A percentile compares a stretch with the other conserved stretches of the same genome.
phyloP scores from a whole-genome alignment of 1,139 yeast species.

The Blastobotrys raffinosifermentans region DNA sequence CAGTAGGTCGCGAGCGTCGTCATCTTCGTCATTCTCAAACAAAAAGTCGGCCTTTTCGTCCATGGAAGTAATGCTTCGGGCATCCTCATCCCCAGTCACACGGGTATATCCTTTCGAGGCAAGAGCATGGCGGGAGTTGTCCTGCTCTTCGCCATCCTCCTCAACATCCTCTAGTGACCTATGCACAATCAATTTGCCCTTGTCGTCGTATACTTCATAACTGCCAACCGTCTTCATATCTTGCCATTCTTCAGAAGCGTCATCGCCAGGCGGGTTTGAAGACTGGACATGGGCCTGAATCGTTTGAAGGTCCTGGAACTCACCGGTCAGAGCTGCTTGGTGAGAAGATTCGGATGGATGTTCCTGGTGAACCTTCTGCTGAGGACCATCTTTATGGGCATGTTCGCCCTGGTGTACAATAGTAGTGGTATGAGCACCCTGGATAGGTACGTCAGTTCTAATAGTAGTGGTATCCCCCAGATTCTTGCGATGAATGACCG shows the following conservation, averaged over 20 bases:
- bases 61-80: constrained; percentile 57
- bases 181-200: constrained; percentile 43
- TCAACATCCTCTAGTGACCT: constrained; percentile 14
- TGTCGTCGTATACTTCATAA: constrained; percentile 51
- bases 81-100: constrained; percentile 85
- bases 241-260: constrained; percentile 41
- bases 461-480: not conserved
- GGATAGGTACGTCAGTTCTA: too few species aligned
- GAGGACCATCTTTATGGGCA: not conserved
- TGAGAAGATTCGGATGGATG: constrained; percentile 18
- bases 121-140: constrained; percentile 18
- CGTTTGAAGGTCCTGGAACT: constrained; percentile 8
- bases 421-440: not conserved
- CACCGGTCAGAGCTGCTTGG: constrained; percentile 13
- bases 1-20: constrained; percentile 43
- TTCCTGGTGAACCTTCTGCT: not conserved
- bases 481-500: constrained; percentile 1
- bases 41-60: constrained; percentile 81
- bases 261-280: not conserved
- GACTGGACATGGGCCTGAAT: not conserved
- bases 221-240: constrained; percentile 59
- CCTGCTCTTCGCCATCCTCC: constrained; percentile 24
- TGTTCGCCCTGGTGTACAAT: not conserved
- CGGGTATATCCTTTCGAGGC: constrained; percentile 71
- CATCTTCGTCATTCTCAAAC: constrained; percentile 45